These are phyloP conservation scores for Ceratocystiopsis sp. DNA, from an alignment of 2,329 filamentous ascomycete genomes.

Conservation along the genomic window DNA sequence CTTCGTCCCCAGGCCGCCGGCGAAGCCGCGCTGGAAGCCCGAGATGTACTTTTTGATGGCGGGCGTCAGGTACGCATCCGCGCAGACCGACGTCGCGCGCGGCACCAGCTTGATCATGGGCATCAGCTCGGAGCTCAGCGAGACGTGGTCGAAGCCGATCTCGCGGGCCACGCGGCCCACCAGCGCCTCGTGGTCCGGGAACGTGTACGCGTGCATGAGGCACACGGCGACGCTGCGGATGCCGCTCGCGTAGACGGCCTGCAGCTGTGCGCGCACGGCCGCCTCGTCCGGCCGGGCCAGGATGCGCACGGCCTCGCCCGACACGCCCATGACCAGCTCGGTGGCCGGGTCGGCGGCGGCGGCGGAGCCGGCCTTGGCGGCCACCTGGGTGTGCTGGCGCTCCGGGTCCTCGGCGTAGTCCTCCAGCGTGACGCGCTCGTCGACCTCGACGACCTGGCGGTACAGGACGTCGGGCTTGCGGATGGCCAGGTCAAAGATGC, in stretches of 20 bases:
- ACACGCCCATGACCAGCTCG: constrained; percentile 52
- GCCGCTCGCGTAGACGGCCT: constrained; percentile 50
- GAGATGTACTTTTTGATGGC: constrained; percentile 57
- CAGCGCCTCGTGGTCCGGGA: constrained; percentile 66
- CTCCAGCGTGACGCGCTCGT: constrained; percentile 80
- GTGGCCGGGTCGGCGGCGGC: constrained; percentile 23
- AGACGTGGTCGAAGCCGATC: constrained; percentile 71
- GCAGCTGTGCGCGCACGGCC: constrained; percentile 40
- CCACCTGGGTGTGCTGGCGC: constrained; percentile 36
- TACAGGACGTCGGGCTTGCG: constrained; percentile 77
- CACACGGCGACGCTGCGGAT: constrained; percentile 77
- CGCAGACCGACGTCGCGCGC: constrained; percentile 58
- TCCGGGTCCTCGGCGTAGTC: constrained; percentile 81
- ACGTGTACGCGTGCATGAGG: constrained; percentile 85
- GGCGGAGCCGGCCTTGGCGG: constrained; percentile 31
- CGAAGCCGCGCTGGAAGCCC: constrained; percentile 67
- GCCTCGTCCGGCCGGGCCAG: constrained; percentile 42
- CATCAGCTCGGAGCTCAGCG: constrained; percentile 65
- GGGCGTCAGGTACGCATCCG: constrained; percentile 65
- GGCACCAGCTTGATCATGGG: constrained; percentile 79
- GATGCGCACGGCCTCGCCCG: constrained; percentile 58
- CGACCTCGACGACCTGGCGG: constrained; percentile 69
- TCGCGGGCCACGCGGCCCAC: constrained; percentile 61
- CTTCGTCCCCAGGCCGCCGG: constrained; percentile 59
- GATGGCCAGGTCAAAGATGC: constrained; percentile 83